Evolutionary conservation across 2,329 filamentous ascomycete species (phyloP).

Genomic region (Colletotrichum destructivum): DNA sequence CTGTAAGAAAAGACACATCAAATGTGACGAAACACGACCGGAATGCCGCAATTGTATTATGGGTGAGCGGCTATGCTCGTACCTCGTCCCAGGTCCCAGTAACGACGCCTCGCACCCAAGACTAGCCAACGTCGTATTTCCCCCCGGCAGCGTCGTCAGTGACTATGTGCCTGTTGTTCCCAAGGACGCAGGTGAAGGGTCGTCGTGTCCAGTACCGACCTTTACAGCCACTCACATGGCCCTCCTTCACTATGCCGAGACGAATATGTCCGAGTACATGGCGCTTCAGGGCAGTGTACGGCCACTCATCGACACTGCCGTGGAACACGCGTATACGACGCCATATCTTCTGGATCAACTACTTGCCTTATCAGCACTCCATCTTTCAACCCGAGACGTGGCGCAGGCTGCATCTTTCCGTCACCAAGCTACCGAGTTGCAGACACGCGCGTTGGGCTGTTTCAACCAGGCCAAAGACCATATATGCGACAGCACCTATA

Average conservation of each 20-base stretch:
- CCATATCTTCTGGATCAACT: conserved; percentile 56
- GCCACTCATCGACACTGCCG: conserved; percentile 50
- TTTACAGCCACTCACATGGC: conserved; percentile 34
- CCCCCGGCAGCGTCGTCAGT: not conserved
- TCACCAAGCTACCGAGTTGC: conserved; percentile 50
- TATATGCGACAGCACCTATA: conserved; percentile 44
- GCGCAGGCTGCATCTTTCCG: conserved; percentile 44
- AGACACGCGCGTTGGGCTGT: conserved; percentile 48
- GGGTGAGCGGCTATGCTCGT: conserved; percentile 45
- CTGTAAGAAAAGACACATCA: conserved; percentile 59
- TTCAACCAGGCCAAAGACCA: conserved; percentile 47
- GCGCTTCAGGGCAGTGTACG: conserved; percentile 19
- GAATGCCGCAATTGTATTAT: conserved; percentile 57
- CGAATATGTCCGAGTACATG: conserved; percentile 23
- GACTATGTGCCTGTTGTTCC: not conserved
- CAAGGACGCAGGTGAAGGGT: not conserved
- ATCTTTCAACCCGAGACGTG: conserved; percentile 48
- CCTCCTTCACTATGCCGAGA: conserved; percentile 23
- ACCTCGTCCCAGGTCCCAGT: not conserved
- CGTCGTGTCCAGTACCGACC: not conserved
- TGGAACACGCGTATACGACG: conserved; percentile 48
- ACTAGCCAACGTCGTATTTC: not conserved
- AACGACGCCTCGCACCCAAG: not conserved
- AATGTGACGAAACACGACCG: conserved; percentile 63
- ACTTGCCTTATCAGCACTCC: conserved; percentile 56